phyloP scores from a whole-genome alignment of 2,329 filamentous ascomycete genomes.

The Neofusicoccum laricinum region DNA sequence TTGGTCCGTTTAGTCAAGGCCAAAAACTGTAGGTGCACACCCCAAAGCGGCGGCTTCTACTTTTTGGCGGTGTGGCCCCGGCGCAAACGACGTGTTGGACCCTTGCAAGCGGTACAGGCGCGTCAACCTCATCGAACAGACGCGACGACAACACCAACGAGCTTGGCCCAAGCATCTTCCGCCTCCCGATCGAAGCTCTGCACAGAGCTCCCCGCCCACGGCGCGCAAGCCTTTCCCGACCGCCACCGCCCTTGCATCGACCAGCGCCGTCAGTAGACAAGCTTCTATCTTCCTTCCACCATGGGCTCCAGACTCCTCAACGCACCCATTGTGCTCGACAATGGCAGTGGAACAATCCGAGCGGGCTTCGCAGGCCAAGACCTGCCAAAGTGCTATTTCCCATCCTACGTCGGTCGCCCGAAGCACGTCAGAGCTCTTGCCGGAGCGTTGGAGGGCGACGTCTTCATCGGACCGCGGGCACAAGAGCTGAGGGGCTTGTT shows the following conservation, averaged over 20 bases:
- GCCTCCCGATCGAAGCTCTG: not conserved
- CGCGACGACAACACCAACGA: conserved; percentile 10
- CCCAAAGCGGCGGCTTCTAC: not conserved
- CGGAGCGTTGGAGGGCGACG: conserved; percentile 93
- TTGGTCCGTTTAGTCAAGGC: not conserved
- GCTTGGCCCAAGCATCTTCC: not conserved
- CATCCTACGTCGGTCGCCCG: conserved; percentile 92
- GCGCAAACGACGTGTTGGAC: conserved; percentile 5
- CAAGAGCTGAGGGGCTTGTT: conserved; percentile 87
- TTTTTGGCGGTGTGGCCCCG: conserved; percentile 1
- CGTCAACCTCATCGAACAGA: conserved; percentile 8
- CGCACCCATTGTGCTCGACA: conserved; percentile 97
- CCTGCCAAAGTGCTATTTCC: conserved; percentile 93
- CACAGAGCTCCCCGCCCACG: not conserved
- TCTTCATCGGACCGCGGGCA: conserved; percentile 92
- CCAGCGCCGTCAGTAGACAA: not conserved
- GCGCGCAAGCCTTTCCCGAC: not conserved
- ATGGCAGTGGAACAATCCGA: conserved; percentile 95
- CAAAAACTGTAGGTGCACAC: not conserved
- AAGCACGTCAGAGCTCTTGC: conserved; percentile 94
- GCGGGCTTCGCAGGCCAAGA: conserved; percentile 97
- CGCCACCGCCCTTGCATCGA: conserved; percentile 4
- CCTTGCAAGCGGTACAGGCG: conserved; percentile 8
- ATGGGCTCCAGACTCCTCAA: conserved; percentile 76
- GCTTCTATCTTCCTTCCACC: not conserved